Conservation (phyloP, 2,329 filamentous ascomycete genomes). For the Calonectria hongkongensis region DNA sequence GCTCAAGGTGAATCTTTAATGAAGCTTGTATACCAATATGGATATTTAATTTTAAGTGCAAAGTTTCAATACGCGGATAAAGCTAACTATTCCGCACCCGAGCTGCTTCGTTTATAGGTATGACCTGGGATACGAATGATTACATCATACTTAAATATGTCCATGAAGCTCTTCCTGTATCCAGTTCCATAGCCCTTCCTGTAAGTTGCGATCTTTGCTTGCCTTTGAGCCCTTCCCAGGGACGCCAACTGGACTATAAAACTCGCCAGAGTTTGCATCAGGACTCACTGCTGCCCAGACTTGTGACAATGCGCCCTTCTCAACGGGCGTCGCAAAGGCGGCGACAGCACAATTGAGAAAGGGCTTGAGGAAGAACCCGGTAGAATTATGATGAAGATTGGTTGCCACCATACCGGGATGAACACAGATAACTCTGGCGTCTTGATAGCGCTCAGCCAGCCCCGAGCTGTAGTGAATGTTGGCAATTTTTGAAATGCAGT, state of each 20-base stretch:
- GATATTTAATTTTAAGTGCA: too few relatives aligned
- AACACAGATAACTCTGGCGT: slow-evolving; percentile 19
- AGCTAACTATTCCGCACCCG: too few relatives aligned
- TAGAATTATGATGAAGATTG: slow-evolving; percentile 27
- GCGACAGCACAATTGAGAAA: slow-evolving; percentile 13
- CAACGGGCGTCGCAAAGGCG: slow-evolving; percentile 9
- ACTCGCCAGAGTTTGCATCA: slow-evolving; percentile 1
- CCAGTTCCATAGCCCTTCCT: slow-evolving; percentile 24
- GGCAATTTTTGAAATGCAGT: slow-evolving; percentile 4
- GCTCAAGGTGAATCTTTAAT: too few relatives aligned
- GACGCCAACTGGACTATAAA: slow-evolving; percentile 6
- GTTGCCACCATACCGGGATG: slow-evolving; percentile 34
- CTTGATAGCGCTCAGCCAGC: neutral
- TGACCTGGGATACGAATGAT: too few relatives aligned
- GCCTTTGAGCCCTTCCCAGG: neutral
- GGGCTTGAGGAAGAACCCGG: slow-evolving; percentile 24
- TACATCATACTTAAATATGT: neutral
- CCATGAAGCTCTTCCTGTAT: slow-evolving; percentile 19
- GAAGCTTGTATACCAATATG: too few relatives aligned
- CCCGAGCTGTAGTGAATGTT: slow-evolving; percentile 3
- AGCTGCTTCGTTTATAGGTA: too few relatives aligned
- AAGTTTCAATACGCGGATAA: too few relatives aligned
- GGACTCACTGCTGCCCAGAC: slow-evolving; percentile 33
- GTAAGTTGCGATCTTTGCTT: neutral
- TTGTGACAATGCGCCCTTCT: slow-evolving; percentile 19